Conservation (phyloP, 2,329 filamentous ascomycete genomes). For the Pseudogymnoascus verrucosus region DNA sequence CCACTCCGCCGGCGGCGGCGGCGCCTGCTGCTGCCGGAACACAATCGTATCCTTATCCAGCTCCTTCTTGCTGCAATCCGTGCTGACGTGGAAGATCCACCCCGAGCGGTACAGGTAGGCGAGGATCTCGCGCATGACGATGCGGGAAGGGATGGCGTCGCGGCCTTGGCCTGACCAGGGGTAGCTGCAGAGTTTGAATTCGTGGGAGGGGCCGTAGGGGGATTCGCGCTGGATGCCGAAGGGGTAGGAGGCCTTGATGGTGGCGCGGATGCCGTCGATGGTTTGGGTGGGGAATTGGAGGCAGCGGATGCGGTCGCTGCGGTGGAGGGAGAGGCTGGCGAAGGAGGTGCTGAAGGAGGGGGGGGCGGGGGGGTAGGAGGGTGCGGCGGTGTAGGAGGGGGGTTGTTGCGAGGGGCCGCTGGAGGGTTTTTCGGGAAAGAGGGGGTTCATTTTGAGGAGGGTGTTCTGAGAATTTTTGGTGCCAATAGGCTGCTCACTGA, state of each 20-base stretch:
- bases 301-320: slow-evolving; percentile 28
- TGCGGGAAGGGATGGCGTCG: slow-evolving; percentile 25
- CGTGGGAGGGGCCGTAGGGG: slow-evolving; percentile 27
- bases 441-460: neutral
- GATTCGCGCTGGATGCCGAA: slow-evolving; percentile 27
- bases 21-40: slow-evolving; percentile 30
- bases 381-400: neutral
- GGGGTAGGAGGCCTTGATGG: slow-evolving; percentile 23
- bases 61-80: slow-evolving; percentile 29
- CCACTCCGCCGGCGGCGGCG: slow-evolving; percentile 31
- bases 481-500: too few relatives aligned
- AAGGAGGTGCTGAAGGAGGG: slow-evolving; percentile 23
- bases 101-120: slow-evolving; percentile 28
- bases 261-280: slow-evolving; percentile 22
- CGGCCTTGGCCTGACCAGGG: slow-evolving; percentile 28
- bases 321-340: slow-evolving; percentile 27
- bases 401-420: neutral
- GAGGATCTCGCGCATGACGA: slow-evolving; percentile 28
- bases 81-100: slow-evolving; percentile 31
- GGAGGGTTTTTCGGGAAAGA: neutral
- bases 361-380: neutral
- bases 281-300: slow-evolving; percentile 28
- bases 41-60: slow-evolving; percentile 31
- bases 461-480: neutral
- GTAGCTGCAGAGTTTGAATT: slow-evolving; percentile 31